phyloP scores from a whole-genome alignment of 2,329 filamentous ascomycete species.

The Exophiala bonariae region DNA sequence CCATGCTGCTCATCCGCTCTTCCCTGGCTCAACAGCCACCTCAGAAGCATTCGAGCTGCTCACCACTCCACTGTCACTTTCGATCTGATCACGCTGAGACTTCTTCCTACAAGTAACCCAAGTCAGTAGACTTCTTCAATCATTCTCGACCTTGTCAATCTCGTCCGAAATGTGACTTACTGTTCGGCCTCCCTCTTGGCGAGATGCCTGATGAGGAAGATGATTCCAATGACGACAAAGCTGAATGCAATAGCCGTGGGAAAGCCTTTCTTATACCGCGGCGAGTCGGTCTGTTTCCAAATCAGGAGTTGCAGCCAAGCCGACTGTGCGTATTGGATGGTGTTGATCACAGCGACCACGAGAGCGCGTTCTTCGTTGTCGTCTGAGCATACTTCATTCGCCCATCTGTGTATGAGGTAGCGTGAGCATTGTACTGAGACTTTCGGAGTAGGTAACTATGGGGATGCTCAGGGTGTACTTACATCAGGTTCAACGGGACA shows the following conservation, averaged over 20 bases:
- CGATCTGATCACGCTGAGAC: background rate
- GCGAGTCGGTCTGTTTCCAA: slow-evolving; percentile 64
- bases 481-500: slow-evolving; percentile 51
- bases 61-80: background rate
- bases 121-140: too few species aligned
- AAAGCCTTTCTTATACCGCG: slow-evolving; percentile 59
- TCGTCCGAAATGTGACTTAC: slow-evolving; percentile 1
- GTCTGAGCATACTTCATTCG: slow-evolving; percentile 53
- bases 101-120: too few species aligned
- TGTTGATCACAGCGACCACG: slow-evolving; percentile 65
- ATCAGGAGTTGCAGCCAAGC: slow-evolving; percentile 60
- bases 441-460: background rate
- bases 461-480: slow-evolving; percentile 30
- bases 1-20: too few species aligned
- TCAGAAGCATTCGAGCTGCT: too few species aligned
- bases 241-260: slow-evolving; percentile 5
- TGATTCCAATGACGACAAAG: slow-evolving; percentile 6
- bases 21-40: too few species aligned
- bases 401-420: slow-evolving; percentile 45
- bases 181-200: slow-evolving; percentile 4
- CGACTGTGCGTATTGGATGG: slow-evolving; percentile 67
- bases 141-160: too few species aligned
- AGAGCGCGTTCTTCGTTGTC: slow-evolving; percentile 67
- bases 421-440: background rate
- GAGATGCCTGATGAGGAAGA: slow-evolving; percentile 2